Conservation (phyloP, 2,329 filamentous ascomycete genomes). For the Ilyonectria robusta region DNA sequence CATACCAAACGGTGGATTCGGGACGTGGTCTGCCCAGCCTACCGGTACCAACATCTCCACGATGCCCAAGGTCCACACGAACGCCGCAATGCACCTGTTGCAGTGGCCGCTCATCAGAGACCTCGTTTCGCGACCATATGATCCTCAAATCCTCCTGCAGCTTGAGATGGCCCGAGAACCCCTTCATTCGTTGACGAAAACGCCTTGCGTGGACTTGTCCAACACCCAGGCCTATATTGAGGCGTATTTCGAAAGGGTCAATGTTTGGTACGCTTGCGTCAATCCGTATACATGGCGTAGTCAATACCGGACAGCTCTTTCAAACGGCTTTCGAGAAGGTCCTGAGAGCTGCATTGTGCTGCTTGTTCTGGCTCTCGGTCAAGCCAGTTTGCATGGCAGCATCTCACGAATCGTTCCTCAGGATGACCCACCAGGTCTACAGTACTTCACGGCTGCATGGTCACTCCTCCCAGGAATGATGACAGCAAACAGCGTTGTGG, state of each 20-base stretch:
- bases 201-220: conserved; percentile 77
- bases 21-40: conserved; percentile 76
- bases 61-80: conserved; percentile 89
- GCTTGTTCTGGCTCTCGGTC: conserved; percentile 82
- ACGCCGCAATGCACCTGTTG: conserved; percentile 82
- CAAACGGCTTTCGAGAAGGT: conserved; percentile 82
- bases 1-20: conserved; percentile 76
- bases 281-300: conserved; percentile 85
- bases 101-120: conserved; percentile 87
- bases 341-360: conserved; percentile 87
- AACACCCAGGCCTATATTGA: conserved; percentile 83
- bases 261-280: conserved; percentile 88
- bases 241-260: conserved; percentile 85
- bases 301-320: conserved; percentile 82
- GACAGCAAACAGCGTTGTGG: conserved; percentile 83
- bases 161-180: conserved; percentile 85
- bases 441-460: conserved; percentile 88
- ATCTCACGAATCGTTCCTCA: conserved; percentile 79
- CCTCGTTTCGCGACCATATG: conserved; percentile 82
- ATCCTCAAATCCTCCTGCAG: conserved; percentile 85
- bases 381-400: conserved; percentile 81
- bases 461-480: conserved; percentile 82
- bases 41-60: conserved; percentile 79
- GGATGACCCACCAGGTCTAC: conserved; percentile 80
- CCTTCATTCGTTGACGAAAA: conserved; percentile 76